These are phyloP conservation scores for Zizania palustris DNA, from an alignment of 202 grass and related monocot species.

Conservation along the genomic window DNA sequence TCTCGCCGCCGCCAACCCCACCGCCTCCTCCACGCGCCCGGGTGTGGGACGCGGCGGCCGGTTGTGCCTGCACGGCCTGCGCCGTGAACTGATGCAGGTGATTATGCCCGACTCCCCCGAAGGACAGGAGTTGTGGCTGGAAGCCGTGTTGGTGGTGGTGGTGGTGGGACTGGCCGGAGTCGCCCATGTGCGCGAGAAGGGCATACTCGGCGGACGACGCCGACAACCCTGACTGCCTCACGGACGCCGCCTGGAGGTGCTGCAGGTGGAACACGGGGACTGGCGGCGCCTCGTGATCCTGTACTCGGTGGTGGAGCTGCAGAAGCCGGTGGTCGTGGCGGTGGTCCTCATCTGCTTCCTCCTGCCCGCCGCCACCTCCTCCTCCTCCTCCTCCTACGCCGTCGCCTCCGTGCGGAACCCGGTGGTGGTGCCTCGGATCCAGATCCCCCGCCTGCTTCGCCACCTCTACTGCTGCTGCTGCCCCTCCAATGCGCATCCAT, in stretches of 20 bases:
- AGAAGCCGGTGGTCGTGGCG: constrained; percentile 47
- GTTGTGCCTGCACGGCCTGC: constrained; percentile 35
- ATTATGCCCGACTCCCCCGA: constrained; percentile 34
- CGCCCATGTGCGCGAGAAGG: constrained; percentile 62
- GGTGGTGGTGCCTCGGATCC: constrained; percentile 83
- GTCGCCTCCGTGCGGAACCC: constrained; percentile 55
- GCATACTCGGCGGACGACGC: constrained; percentile 71
- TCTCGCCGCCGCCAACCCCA: constrained; percentile 36
- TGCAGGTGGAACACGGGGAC: constrained; percentile 49
- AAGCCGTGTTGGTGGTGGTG: constrained; percentile 39
- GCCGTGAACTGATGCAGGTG: constrained; percentile 53
- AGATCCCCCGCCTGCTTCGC: constrained; percentile 66
- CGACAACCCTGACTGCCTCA: constrained; percentile 47
- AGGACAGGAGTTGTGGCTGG: constrained; percentile 50
- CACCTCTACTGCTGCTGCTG: constrained; percentile 46
- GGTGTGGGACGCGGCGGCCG: constrained; percentile 31
- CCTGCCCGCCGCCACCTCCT: constrained; percentile 15
- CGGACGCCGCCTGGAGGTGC: constrained; percentile 46
- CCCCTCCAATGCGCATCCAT: constrained; percentile 67
- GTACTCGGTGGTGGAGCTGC: constrained; percentile 54
- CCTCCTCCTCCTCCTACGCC: constrained; percentile 42
- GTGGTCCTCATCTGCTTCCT: constrained; percentile 40
- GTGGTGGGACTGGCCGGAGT: constrained; percentile 56
- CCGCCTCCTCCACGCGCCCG: constrained; percentile 39
- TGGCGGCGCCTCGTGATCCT: constrained; percentile 32